Evolutionary conservation across 768 basidiomycete species (phyloP).

Genomic region (Leccinum subgranulosum): DNA sequence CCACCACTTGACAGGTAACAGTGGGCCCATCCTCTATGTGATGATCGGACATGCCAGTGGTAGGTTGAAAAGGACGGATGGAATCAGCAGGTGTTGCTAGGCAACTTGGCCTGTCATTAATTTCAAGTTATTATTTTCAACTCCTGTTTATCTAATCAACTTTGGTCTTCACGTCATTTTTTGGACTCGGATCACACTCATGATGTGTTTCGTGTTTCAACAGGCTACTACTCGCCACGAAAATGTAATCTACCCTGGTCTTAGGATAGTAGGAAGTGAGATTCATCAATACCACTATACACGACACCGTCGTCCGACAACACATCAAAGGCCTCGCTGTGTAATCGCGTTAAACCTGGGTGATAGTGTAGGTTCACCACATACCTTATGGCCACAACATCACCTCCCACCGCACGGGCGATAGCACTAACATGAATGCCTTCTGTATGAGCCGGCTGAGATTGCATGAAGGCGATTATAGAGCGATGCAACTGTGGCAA

Average conservation of each 20-base stretch:
- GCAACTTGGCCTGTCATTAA: too few species aligned
- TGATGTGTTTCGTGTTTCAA: background rate
- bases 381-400: constrained; percentile 64
- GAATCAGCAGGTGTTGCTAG: background rate
- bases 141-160: background rate
- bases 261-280: constrained; percentile 62
- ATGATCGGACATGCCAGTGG: constrained; percentile 13
- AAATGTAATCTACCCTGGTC: constrained; percentile 2
- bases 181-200: background rate
- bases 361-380: constrained; percentile 4
- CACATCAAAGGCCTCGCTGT: constrained; percentile 67
- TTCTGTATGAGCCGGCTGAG: constrained; percentile 47
- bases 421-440: constrained; percentile 77
- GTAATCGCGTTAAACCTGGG: constrained; percentile 1
- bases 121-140: background rate
- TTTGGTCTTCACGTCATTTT: background rate
- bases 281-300: constrained; percentile 80
- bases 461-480: constrained; percentile 64
- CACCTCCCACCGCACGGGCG: constrained; percentile 57
- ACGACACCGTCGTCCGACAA: constrained; percentile 80
- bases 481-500: constrained; percentile 57
- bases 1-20: background rate
- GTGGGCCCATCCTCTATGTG: constrained; percentile 1
- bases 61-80: background rate
- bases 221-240: background rate